Evolutionary conservation across 2,329 filamentous ascomycete species (phyloP).

Genomic region (Chaetomium strumarium): DNA sequence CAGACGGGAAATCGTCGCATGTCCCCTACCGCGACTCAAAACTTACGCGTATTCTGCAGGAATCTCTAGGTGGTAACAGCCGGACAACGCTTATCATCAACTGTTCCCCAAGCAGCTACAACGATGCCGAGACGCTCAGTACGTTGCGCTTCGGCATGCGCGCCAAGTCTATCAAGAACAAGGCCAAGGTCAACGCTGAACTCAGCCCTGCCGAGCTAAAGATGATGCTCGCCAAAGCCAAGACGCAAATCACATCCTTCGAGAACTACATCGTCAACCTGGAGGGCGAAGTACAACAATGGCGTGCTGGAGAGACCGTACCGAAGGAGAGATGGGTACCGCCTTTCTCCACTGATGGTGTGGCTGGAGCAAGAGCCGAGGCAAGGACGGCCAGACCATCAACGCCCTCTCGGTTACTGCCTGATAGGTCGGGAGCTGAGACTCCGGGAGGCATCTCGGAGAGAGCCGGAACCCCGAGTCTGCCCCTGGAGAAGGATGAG

Average conservation of each 20-base stretch:
- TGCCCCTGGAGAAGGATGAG: slow-evolving; percentile 91
- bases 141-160: slow-evolving; percentile 92
- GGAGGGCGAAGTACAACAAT: slow-evolving; percentile 78
- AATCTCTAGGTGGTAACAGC: slow-evolving; percentile 95
- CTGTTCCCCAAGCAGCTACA: slow-evolving; percentile 97
- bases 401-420: slow-evolving; percentile 44
- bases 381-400: slow-evolving; percentile 45
- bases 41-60: slow-evolving; percentile 93
- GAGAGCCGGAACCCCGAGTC: slow-evolving; percentile 76
- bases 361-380: slow-evolving; percentile 40
- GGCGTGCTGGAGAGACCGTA: slow-evolving; percentile 83
- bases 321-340: slow-evolving; percentile 85
- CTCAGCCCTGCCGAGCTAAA: slow-evolving; percentile 95
- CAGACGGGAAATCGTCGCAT: slow-evolving; percentile 93
- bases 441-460: slow-evolving; percentile 62
- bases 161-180: slow-evolving; percentile 99
- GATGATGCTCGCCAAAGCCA: slow-evolving; percentile 83
- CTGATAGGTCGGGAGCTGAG: slow-evolving; percentile 53
- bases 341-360: slow-evolving; percentile 51
- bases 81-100: slow-evolving; percentile 98
- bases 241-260: slow-evolving; percentile 82
- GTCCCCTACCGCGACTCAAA: slow-evolving; percentile 97
- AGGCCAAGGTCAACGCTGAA: slow-evolving; percentile 99
- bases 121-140: slow-evolving; percentile 88
- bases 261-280: slow-evolving; percentile 78